Base-by-base conservation (phyloP, 2,329 filamentous ascomycete species). In the Aspergillus udagawae region DNA sequence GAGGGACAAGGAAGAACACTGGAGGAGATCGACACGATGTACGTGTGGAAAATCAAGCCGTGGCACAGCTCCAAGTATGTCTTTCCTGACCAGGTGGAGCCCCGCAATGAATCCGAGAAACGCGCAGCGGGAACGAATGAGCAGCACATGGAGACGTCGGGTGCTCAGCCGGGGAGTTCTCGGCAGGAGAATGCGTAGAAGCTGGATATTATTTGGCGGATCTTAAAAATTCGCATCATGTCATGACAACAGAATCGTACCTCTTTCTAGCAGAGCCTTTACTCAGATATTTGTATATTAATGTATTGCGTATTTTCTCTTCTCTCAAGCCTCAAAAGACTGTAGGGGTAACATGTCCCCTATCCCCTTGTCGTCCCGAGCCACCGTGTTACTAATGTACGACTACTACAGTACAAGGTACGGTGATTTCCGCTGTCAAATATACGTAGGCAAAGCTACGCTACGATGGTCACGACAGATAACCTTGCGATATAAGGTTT, bases 21-120 rank as follows among this genome's bases (percentile, higher is more conserved):
- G 2, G 89, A 91, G 72, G 87, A 91, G 67, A 89, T 91, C 53
- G 89, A 92, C 62, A 86, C 83, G 17, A 88, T 88, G 85, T 90
- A 90, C 60, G 78, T 88, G 7, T 79, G 86, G 60, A 74, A 75
- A 7, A 83, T 89, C 3, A 82, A 75, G 60, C 85, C 86, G 0
- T 82, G 81, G 73, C 79, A 82, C 71, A 86, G 84, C 64, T 73
- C 77, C 47, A 77, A 83, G 59, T 87, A 57, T 50, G 59, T 60
- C 20, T 64, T 64, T 23, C 53, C 55, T 1, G 62, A 61, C 10
- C 6, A 50, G 20, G 17, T n/a, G 0, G 23, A 47, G 51, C 29
- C 3, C 17, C 20, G 7, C 12, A 2, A 25, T 41, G n/a, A 17
- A 38, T 38, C 32, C 14, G 57, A 59, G 47, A 59, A 59, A 25